A percentile compares a stretch with the other conserved stretches of the same genome.
Conservation (phyloP, 1,284 basidiomycete genomes). For the Tremellales sp. region DNA sequence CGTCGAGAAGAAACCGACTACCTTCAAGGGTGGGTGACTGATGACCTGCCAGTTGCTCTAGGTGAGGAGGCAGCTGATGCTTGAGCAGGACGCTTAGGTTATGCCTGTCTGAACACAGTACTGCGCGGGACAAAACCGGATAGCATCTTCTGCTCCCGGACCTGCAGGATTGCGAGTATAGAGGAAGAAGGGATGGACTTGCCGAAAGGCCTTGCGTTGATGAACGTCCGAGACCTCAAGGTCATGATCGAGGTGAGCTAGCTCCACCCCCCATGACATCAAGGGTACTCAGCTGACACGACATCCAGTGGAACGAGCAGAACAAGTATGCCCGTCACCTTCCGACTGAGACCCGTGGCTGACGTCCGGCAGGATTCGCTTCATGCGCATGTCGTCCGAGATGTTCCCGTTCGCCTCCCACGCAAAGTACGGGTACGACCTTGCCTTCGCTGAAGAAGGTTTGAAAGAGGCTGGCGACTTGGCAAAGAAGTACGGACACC, state of each 20-base stretch:
- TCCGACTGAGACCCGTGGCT: conserved; percentile 6
- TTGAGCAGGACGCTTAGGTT: conserved; percentile 43
- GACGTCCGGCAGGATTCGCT: conserved; percentile 58
- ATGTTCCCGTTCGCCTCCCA: conserved; percentile 94
- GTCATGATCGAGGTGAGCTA: conserved; percentile 56
- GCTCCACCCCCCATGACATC: background rate
- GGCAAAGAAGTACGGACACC: conserved; percentile 70
- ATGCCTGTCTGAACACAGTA: conserved; percentile 38
- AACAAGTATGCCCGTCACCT: conserved; percentile 53
- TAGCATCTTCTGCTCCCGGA: conserved; percentile 55
- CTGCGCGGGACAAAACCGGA: conserved; percentile 14
- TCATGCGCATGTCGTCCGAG: conserved; percentile 79
- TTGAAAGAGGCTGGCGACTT: conserved; percentile 59
- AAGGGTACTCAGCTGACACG: background rate
- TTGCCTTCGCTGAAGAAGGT: conserved; percentile 50
- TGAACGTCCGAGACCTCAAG: conserved; percentile 68
- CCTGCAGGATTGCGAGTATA: conserved; percentile 66
- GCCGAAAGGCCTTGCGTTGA: conserved; percentile 70
- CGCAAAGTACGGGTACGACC: conserved; percentile 68
- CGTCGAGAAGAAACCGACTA: conserved; percentile 53
- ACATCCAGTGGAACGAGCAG: conserved; percentile 70
- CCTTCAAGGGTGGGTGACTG: conserved; percentile 56
- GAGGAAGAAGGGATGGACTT: conserved; percentile 75
- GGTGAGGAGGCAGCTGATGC: background rate
- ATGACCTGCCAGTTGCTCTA: background rate